Evolutionary conservation across 192 early-diverging fungal species (phyloP).

Genomic region (Glomus cerebriforme): DNA sequence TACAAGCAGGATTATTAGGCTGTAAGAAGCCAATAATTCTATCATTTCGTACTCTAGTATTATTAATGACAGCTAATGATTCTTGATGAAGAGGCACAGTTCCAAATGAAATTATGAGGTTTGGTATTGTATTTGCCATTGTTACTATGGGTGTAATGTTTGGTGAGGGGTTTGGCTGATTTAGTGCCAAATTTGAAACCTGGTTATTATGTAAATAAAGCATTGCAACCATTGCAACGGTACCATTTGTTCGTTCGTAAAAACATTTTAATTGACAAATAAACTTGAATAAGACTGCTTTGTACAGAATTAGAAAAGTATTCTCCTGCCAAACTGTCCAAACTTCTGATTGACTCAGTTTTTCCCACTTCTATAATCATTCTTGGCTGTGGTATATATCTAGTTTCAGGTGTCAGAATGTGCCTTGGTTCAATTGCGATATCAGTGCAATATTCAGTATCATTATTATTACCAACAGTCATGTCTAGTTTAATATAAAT

Average conservation of each 20-base stretch:
- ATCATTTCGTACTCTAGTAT: neutral
- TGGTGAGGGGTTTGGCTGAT: too few relatives aligned
- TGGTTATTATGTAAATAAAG: too few relatives aligned
- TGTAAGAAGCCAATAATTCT: constrained; percentile 10
- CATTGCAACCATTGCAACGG: too few relatives aligned
- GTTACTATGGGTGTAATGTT: too few relatives aligned
- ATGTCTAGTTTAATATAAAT: neutral
- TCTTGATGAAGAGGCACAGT: neutral
- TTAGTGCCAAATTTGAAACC: too few relatives aligned
- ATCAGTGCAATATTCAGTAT: constrained; percentile 1
- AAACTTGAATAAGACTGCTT: constrained; percentile 5
- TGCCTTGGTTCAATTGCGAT: neutral
- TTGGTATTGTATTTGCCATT: neutral
- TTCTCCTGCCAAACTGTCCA: neutral
- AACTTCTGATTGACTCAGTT: neutral
- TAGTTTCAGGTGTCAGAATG: neutral
- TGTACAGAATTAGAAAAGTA: constrained; percentile 12
- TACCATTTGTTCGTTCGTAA: too few relatives aligned
- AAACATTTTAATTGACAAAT: constrained; percentile 23
- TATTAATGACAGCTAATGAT: neutral
- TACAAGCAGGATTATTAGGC: neutral
- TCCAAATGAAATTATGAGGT: constrained; percentile 13
- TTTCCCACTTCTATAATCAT: constrained; percentile 29
- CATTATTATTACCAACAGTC: neutral
- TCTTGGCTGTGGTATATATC: neutral